Conservation (phyloP, 164 flowering plant species). For the Berberis thunbergii region DNA sequence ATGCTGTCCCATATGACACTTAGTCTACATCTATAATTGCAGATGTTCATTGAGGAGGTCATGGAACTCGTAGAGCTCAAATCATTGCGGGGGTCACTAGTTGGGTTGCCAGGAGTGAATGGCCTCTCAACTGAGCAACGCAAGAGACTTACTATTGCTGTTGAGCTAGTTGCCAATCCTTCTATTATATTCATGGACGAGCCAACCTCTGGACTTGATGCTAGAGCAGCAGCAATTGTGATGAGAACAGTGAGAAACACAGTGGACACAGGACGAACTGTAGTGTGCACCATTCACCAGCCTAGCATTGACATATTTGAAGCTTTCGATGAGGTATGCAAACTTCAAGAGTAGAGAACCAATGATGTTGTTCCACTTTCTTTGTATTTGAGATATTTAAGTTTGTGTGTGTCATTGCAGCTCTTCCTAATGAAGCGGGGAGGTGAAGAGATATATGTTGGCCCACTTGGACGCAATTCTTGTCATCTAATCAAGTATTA, state of each 20-base stretch:
- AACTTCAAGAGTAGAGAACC: not conserved
- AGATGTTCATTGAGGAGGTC: conserved; percentile 47
- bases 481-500: too few species aligned
- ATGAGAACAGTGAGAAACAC: conserved; percentile 55
- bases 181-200: conserved; percentile 59
- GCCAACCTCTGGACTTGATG: conserved; percentile 56
- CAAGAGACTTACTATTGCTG: conserved; percentile 46
- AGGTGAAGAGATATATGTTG: too few species aligned
- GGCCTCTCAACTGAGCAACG: conserved; percentile 54
- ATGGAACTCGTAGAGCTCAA: conserved; percentile 48
- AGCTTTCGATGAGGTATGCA: conserved; percentile 45
- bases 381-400: too few species aligned
- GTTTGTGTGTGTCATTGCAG: too few species aligned
- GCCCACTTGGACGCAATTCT: too few species aligned
- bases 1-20: not conserved
- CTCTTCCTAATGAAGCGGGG: too few species aligned
- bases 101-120: conserved; percentile 39
- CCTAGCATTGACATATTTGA: conserved; percentile 54
- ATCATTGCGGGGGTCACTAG: conserved; percentile 27
- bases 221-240: conserved; percentile 50
- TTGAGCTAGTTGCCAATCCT: conserved; percentile 58
- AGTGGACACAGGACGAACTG: conserved; percentile 48
- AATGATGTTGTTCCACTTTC: too few species aligned
- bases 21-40: conserved; percentile 9
- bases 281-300: conserved; percentile 50